Evolutionary conservation across 495 filamentous ascomycete genomes (phyloP), one percentile per base, ranked within the genome.

Genomic region (Apodospora peruviana): DNA sequence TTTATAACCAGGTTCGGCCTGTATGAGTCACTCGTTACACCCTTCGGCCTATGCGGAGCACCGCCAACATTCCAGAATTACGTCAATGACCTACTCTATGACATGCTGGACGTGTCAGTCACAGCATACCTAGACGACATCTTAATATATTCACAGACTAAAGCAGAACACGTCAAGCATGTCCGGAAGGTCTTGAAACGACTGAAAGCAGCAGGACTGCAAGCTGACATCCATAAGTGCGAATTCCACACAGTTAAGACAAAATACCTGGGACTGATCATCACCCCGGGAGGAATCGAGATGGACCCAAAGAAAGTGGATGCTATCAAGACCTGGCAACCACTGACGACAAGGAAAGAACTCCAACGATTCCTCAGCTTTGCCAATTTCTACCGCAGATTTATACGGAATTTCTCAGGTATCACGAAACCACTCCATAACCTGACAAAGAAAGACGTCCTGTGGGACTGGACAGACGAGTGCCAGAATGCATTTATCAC

Each of bases 21-120:
- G 0, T 74, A 57, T 32, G 51, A 71, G 40, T 73, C 61, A 35
- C 17, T 43, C 0, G 59, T 73, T 0, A 40, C 68, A 39, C 60
- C 61, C 3, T 73, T 74, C 47, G 51, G 59, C 0, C 40, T 74
- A 0, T 63, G 22, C 1, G 56, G 59, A 18, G 48, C 38, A 0
- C 59, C 52, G 8, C 36, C 50, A 2, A 64, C 50, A 0, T 71
- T 60, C 25, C 51, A 72, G 24, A 10, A 40, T 0, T 64, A 45
- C 24, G 68, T 69, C 16, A 69, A 72, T 41, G 16, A 61, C 34
- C 50, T 44, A 1, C 40, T 71, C 0, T 12, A n/a, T 1, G 53
- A 51, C 1, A 52, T 45, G 20, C 38, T 72, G 0, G 55, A 72
- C 41, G 42, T 51, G 0, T 61, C 63, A 24, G 59, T 43, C 32